phyloP scores from a whole-genome alignment of 139 green algal genomes.

The Tetradesmus obliquus region DNA sequence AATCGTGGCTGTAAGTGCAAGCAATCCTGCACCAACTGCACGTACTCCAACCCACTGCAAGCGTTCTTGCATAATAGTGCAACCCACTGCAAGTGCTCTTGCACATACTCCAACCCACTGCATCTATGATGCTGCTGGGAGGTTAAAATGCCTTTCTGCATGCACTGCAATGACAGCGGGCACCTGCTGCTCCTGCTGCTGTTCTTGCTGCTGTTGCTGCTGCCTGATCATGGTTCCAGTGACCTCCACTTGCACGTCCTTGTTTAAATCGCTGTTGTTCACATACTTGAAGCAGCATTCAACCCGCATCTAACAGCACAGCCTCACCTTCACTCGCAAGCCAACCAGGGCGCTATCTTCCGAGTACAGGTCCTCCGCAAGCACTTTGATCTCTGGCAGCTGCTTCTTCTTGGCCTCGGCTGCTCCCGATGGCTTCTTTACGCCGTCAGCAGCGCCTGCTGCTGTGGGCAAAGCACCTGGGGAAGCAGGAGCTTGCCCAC shows the following conservation, averaged over 20 bases:
- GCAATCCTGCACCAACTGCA: background rate
- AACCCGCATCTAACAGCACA: background rate
- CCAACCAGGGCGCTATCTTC: slow-evolving; percentile 4
- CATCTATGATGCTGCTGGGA: background rate
- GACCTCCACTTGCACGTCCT: background rate
- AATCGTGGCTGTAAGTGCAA: background rate
- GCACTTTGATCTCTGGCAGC: slow-evolving; percentile 2
- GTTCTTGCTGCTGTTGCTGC: background rate
- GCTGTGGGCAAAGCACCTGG: background rate
- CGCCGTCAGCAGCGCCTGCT: background rate
- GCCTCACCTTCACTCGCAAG: slow-evolving; percentile 18
- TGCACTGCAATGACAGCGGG: background rate
- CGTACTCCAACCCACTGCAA: too few relatives aligned
- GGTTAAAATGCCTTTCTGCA: background rate
- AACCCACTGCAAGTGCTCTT: too few relatives aligned
- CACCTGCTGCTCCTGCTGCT: background rate
- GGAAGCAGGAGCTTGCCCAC: background rate
- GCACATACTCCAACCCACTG: background rate
- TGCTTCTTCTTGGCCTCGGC: background rate
- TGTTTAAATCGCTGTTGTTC: background rate
- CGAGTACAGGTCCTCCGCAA: background rate
- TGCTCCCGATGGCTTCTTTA: background rate
- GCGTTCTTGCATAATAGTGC: too few relatives aligned
- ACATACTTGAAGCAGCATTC: background rate
- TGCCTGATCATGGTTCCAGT: background rate